Percentiles rank a stretch among this genome's conserved stretches.
phyloP scores from a whole-genome alignment of 2,329 filamentous ascomycete species.

The Exophiala sp. region DNA sequence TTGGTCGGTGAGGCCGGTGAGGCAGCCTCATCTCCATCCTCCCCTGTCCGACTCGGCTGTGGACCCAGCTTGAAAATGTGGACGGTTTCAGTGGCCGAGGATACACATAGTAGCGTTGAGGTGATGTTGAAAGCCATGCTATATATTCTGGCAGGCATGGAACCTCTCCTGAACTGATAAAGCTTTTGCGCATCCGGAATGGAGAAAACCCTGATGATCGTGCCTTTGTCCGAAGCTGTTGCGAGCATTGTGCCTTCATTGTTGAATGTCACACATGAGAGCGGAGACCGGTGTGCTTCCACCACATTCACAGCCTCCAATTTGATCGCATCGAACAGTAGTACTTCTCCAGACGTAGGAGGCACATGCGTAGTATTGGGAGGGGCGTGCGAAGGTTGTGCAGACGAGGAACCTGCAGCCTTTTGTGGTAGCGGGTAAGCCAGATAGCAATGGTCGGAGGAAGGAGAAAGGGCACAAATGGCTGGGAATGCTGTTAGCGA shows the following conservation, averaged over 20 bases:
- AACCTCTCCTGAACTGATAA: slow-evolving; percentile 91
- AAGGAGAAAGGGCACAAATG: slow-evolving; percentile 87
- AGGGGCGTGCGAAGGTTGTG: slow-evolving; percentile 72
- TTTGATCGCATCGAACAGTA: slow-evolving; percentile 84
- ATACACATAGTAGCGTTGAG: slow-evolving; percentile 88
- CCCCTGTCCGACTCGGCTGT: slow-evolving; percentile 7
- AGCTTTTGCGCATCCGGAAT: slow-evolving; percentile 86
- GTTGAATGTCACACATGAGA: slow-evolving; percentile 87
- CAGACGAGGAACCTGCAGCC: slow-evolving; percentile 47
- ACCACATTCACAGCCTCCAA: slow-evolving; percentile 92
- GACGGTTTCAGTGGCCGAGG: slow-evolving; percentile 90
- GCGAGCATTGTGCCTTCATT: slow-evolving; percentile 86
- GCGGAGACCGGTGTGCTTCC: slow-evolving; percentile 84
- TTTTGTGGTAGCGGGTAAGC: slow-evolving; percentile 81
- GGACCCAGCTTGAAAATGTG: slow-evolving; percentile 81
- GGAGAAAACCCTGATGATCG: slow-evolving; percentile 92
- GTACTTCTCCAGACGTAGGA: slow-evolving; percentile 82
- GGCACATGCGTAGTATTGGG: slow-evolving; percentile 71
- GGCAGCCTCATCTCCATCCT: slow-evolving; percentile 18
- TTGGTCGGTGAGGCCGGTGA: slow-evolving; percentile 26
- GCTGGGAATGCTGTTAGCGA: slow-evolving; percentile 42
- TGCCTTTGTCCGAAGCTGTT: slow-evolving; percentile 94
- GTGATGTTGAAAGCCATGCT: slow-evolving; percentile 98
- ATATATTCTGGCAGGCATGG: slow-evolving; percentile 91
- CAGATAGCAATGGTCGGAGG: slow-evolving; percentile 91